Conservation (phyloP, 1,139 yeast species). For the Candida anutae region DNA sequence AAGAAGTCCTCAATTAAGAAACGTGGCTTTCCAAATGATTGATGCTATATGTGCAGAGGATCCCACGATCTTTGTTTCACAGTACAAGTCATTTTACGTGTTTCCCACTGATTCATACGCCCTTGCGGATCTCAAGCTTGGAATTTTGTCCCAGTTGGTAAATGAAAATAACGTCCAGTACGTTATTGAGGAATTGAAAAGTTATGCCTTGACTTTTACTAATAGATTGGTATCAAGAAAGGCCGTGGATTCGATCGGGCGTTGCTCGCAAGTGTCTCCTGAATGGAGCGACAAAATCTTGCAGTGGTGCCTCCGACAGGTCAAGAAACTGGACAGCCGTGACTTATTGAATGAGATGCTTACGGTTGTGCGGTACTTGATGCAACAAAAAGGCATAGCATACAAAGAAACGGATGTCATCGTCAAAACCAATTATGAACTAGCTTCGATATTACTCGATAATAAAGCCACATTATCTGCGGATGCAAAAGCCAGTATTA, state of each 20-base stretch:
- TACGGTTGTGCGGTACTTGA: constrained; percentile 60
- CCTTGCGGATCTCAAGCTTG: constrained; percentile 51
- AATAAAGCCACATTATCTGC: constrained; percentile 21
- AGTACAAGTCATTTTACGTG: constrained; percentile 47
- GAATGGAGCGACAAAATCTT: constrained; percentile 31
- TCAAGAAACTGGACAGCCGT: constrained; percentile 18
- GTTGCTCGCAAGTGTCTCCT: constrained; percentile 36
- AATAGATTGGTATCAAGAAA: constrained; percentile 34
- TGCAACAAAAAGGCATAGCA: constrained; percentile 43
- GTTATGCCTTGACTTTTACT: constrained; percentile 42
- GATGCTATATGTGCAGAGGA: constrained; percentile 27
- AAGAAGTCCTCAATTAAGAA: constrained; percentile 23
- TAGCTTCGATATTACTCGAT: constrained; percentile 26
- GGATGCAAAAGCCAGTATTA: constrained; percentile 71
- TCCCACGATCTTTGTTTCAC: constrained; percentile 39
- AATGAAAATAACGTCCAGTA: constrained; percentile 42
- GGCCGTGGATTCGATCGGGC: constrained; percentile 53
- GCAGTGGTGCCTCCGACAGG: constrained; percentile 34
- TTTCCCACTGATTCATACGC: constrained; percentile 47
- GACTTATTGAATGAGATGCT: constrained; percentile 50
- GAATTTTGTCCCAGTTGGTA: constrained; percentile 52
- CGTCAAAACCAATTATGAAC: constrained; percentile 21
- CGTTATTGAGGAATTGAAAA: constrained; percentile 63
- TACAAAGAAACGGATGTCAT: constrained; percentile 16
- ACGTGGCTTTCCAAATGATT: constrained; percentile 36